Evolutionary conservation across 768 basidiomycete species (phyloP), one percentile per base, ranked within the genome.

Genomic region (Tephrocybe rancida): DNA sequence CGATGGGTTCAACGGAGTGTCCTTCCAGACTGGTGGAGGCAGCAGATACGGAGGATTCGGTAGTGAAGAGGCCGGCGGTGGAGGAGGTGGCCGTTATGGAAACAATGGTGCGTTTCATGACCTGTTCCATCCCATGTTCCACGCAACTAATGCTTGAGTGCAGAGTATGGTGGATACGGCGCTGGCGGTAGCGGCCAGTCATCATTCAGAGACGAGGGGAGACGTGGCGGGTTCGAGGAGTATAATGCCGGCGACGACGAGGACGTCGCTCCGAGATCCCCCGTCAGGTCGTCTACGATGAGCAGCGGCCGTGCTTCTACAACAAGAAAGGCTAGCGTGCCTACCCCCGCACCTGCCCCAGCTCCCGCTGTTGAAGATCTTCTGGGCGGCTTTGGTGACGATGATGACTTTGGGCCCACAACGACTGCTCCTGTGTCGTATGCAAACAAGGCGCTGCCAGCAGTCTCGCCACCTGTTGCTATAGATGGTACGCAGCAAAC

Each of bases 191-290:
- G 74, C 51, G 71, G 73, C 16, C 35, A 32, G 30, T 32, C 35
- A 38, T 63, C 64, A 1, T 91, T 88, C 71, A 76, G 81, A 46
- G 90, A 92, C 56, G 75, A 70, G 27, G 68, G 70, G 7, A 70
- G 83, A 35, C 73, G 83, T 14, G 74, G 77, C 50, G 81, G 82
- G 22, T 98, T 85, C 59, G 95, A 98, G 63, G 95, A 98, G 67
- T 99, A 99, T 69, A 91, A 96, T 59, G 97, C 96, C 11, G 96
- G 96, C 1, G 93, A 93, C 54, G 95, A 98, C 55, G 94, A 96
- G 57, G 65, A 74, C 29, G 56, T 68, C 16, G 59, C 67, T 41
- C 65, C 72, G 38, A 56, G 72, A 65, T 56, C 78, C 69, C 48
- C 76, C 69, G 47, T 21, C 19, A 46, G 54, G 37, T 55, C 74